These are phyloP conservation scores for Rubus parviflorus DNA, from an alignment of 306 rosid species.

Conservation along the genomic window DNA sequence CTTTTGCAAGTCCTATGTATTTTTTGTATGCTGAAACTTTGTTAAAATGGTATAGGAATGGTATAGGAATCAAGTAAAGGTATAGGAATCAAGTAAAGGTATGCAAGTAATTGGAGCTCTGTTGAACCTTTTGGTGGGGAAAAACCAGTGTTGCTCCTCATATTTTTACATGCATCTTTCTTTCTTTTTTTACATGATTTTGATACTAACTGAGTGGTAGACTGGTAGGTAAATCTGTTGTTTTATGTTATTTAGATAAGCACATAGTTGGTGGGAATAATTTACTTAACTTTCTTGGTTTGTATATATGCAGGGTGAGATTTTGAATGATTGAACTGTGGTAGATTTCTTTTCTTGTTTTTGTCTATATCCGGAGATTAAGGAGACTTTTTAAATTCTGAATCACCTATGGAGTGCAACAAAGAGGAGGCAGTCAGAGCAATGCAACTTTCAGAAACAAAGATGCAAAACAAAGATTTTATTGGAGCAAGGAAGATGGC, in stretches of 20 bases:
- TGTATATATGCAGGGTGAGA: conserved; percentile 37
- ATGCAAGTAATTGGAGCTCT: neutral
- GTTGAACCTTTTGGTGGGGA: neutral
- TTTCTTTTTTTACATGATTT: neutral
- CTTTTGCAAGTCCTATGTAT: neutral
- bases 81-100: neutral
- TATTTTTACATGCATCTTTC: neutral
- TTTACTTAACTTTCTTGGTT: conserved; percentile 16
- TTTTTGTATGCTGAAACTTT: neutral
- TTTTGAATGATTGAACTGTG: conserved; percentile 16
- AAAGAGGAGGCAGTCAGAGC: conserved; percentile 86
- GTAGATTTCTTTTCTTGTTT: neutral
- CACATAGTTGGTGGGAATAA: neutral
- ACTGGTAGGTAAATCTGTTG: conserved; percentile 6
- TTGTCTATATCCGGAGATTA: conserved; percentile 8
- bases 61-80: neutral
- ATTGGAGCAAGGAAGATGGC: conserved; percentile 74
- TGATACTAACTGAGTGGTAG: conserved; percentile 15
- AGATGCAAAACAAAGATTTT: conserved; percentile 61
- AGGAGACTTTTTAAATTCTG: conserved; percentile 31
- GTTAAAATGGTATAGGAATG: no score
- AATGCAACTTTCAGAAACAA: conserved; percentile 63
- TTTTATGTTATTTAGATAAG: neutral
- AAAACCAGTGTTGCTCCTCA: neutral
- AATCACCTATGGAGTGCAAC: conserved; percentile 82